phyloP scores from a whole-genome alignment of 2,329 filamentous ascomycete species.

The Scopulariopsis brevicaulis region DNA sequence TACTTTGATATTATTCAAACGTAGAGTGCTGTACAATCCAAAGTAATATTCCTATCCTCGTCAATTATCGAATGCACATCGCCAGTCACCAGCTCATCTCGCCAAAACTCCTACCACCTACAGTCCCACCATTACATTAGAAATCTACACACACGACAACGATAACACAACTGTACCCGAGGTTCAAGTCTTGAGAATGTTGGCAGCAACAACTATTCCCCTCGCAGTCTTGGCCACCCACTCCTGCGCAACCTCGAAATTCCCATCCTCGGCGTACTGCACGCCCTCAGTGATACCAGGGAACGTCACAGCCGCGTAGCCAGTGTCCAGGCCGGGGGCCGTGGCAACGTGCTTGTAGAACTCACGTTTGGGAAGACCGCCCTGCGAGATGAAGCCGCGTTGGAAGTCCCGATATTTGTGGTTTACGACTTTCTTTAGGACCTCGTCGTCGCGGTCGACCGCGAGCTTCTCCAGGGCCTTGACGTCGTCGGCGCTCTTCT shows the following conservation, averaged over 20 bases:
- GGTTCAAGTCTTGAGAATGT: slow-evolving; percentile 20
- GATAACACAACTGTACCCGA: no score
- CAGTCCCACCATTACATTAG: background rate
- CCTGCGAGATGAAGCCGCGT: slow-evolving; percentile 33
- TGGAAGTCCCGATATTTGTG: slow-evolving; percentile 36
- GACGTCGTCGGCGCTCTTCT: slow-evolving; percentile 16
- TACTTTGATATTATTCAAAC: no score
- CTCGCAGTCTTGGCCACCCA: slow-evolving; percentile 23
- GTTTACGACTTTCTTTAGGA: slow-evolving; percentile 25
- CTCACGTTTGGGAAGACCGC: slow-evolving; percentile 29
- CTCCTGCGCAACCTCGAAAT: slow-evolving; percentile 8
- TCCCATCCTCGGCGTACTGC: slow-evolving; percentile 27
- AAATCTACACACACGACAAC: no score
- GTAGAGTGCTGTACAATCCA: background rate
- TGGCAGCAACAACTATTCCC: slow-evolving; percentile 20
- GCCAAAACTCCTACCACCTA: no score
- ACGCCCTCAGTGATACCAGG: slow-evolving; percentile 58
- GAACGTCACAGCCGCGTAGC: slow-evolving; percentile 28
- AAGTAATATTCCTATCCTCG: no score
- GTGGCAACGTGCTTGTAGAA: slow-evolving; percentile 35
- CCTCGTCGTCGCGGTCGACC: slow-evolving; percentile 13
- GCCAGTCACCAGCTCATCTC: no score
- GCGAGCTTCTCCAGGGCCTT: slow-evolving; percentile 20
- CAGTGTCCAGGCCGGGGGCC: slow-evolving; percentile 33
- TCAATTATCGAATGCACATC: no score